phyloP scores from a whole-genome alignment of 1,284 basidiomycete species.

The Chalciporus piperatoides region DNA sequence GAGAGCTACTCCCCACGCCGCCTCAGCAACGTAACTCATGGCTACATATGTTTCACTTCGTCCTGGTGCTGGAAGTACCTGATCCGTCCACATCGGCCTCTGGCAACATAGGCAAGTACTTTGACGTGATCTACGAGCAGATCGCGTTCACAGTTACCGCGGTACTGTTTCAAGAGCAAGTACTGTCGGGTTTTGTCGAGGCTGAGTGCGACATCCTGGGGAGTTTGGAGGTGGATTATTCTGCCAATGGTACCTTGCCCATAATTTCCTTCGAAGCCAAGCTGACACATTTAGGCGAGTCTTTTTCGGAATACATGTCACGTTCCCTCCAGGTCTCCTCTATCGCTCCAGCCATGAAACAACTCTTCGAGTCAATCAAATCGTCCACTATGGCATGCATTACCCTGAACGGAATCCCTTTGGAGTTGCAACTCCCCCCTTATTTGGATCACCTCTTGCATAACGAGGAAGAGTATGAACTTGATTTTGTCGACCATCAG shows the following conservation, averaged over 20 bases:
- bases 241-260: conserved; percentile 50
- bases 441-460: conserved; percentile 66
- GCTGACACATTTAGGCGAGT: conserved; percentile 43
- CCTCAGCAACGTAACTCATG: conserved; percentile 39
- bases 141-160: conserved; percentile 86
- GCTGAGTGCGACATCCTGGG: conserved; percentile 68
- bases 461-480: conserved; percentile 47
- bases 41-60: conserved; percentile 84
- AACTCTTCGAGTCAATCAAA: conserved; percentile 73
- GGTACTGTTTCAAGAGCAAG: conserved; percentile 84
- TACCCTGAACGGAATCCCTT: conserved; percentile 67
- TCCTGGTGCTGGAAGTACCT: conserved; percentile 84
- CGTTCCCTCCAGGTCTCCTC: conserved; percentile 65
- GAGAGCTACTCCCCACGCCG: conserved; percentile 21
- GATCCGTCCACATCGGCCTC: conserved; percentile 80
- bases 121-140: conserved; percentile 84
- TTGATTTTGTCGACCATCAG: conserved; percentile 39
- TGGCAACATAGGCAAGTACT: conserved; percentile 72
- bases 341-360: conserved; percentile 71
- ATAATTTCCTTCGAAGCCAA: background rate
- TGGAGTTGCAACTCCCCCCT: conserved; percentile 82
- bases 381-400: conserved; percentile 68
- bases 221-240: conserved; percentile 64
- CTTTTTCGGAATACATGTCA: conserved; percentile 51
- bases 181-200: conserved; percentile 79